These are phyloP conservation scores for Psilocybe mexicana DNA, from an alignment of 1,284 basidiomycete genomes.

Conservation along the genomic window DNA sequence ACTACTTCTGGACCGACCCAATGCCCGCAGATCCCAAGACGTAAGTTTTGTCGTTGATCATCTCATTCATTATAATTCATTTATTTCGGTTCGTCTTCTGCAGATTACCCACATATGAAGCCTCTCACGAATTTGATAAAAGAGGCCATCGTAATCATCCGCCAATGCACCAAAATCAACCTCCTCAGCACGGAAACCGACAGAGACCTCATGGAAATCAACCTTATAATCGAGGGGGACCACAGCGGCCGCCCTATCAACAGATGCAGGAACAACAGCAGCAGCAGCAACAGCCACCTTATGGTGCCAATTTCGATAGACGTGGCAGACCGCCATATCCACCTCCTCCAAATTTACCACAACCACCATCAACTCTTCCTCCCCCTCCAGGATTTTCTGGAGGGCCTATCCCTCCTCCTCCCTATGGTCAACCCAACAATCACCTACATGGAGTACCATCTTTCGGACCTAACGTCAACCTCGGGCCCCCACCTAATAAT, in stretches of 20 bases:
- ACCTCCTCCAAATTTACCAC: not conserved
- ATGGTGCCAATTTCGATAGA: not conserved
- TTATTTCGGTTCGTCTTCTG: constrained; percentile 1
- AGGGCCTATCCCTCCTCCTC: not conserved
- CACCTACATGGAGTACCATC: not conserved
- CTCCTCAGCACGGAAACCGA: constrained; percentile 12
- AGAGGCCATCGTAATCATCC: constrained; percentile 60
- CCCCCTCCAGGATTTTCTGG: not conserved
- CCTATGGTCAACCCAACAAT: not conserved
- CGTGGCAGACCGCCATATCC: not conserved
- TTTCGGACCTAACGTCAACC: not conserved
- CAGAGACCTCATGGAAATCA: constrained; percentile 10
- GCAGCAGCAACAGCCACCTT: not conserved
- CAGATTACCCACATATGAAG: constrained; percentile 75
- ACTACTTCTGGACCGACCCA: constrained; percentile 92
- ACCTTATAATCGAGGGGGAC: constrained; percentile 8
- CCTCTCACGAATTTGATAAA: constrained; percentile 85
- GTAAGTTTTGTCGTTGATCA: constrained; percentile 43
- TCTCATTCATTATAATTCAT: constrained; percentile 11
- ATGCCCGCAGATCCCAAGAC: constrained; percentile 81
- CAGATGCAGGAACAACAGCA: not conserved
- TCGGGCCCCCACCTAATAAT: not conserved
- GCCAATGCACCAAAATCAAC: constrained; percentile 18
- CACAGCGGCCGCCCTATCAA: not conserved
- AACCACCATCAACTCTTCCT: not conserved